These are phyloP conservation scores for Ascochyta koolunga DNA, from an alignment of 2,329 filamentous ascomycete genomes.

Conservation along the genomic window DNA sequence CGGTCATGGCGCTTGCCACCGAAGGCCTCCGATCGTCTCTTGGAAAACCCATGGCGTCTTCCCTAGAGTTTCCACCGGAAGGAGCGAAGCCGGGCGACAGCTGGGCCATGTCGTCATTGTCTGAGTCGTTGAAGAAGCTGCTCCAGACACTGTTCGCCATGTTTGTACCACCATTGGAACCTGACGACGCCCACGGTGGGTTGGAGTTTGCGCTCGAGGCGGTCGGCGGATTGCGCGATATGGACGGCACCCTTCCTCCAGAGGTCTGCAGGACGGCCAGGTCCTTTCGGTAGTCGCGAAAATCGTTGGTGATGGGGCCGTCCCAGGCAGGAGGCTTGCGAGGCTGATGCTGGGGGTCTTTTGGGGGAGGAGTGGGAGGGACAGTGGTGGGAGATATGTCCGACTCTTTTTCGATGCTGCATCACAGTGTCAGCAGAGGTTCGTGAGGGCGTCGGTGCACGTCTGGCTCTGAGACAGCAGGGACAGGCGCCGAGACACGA, in stretches of 20 bases:
- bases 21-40: slow-evolving; percentile 81
- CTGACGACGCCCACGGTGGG: slow-evolving; percentile 59
- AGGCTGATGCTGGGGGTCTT: slow-evolving; percentile 42
- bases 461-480: slow-evolving; percentile 29
- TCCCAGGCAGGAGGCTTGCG: slow-evolving; percentile 59
- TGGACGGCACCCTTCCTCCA: slow-evolving; percentile 63
- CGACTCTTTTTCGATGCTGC: slow-evolving; percentile 53
- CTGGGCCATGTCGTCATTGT: slow-evolving; percentile 71
- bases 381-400: slow-evolving; percentile 51
- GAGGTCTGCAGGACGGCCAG: slow-evolving; percentile 70
- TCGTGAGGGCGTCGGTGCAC: slow-evolving; percentile 12
- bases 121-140: slow-evolving; percentile 78
- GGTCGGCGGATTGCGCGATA: slow-evolving; percentile 63
- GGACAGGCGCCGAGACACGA: slow-evolving; percentile 26
- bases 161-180: slow-evolving; percentile 45
- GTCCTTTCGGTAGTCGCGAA: slow-evolving; percentile 74
- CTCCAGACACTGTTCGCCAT: slow-evolving; percentile 54
- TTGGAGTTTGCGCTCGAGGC: slow-evolving; percentile 59
- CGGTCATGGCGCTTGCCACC: slow-evolving; percentile 82
- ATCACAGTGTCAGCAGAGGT: slow-evolving; percentile 35
- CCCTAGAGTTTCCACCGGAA: slow-evolving; percentile 58
- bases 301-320: slow-evolving; percentile 62
- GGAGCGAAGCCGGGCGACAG: slow-evolving; percentile 70
- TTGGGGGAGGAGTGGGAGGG: slow-evolving; percentile 45
- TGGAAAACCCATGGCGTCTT: slow-evolving; percentile 54